A percentile compares a stretch with the other conserved stretches of the same genome.
These are phyloP conservation scores for Starmerella riodocensis DNA, from an alignment of 805 yeast species.

Conservation along the genomic window DNA sequence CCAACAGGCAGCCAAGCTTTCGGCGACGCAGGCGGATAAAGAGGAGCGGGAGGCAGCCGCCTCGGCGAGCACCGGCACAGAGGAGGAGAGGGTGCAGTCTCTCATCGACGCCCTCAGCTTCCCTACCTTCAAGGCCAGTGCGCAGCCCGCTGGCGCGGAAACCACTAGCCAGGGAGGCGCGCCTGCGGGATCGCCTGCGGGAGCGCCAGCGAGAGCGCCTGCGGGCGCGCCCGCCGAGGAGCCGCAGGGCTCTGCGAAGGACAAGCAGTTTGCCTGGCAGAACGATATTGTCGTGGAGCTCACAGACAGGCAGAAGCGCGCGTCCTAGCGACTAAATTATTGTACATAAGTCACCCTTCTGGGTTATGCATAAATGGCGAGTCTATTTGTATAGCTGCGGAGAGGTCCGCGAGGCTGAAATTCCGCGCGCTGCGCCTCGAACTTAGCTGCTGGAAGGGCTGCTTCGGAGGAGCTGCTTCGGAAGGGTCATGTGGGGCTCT, in stretches of 20 bases:
- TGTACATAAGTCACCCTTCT: not conserved
- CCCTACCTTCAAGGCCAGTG: constrained; percentile 8
- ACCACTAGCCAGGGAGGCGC: not conserved
- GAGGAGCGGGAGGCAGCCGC: not conserved
- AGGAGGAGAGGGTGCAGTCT: constrained; percentile 9
- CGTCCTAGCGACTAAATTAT: not conserved
- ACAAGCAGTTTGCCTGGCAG: constrained; percentile 20
- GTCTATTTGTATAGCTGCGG: too few relatives aligned
- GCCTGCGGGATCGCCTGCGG: too few relatives aligned
- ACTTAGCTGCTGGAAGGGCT: too few relatives aligned
- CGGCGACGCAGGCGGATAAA: not conserved
- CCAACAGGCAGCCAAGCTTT: constrained; percentile 4
- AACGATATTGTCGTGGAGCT: constrained; percentile 18
- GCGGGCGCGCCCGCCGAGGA: not conserved
- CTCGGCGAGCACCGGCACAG: constrained; percentile 1
- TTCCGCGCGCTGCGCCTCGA: too few relatives aligned
- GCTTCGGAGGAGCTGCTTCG: too few relatives aligned
- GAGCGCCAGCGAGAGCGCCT: not conserved
- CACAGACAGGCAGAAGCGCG: constrained; percentile 9
- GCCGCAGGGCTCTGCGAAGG: not conserved
- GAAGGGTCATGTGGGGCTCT: too few relatives aligned
- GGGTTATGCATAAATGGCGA: not conserved
- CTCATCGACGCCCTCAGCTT: constrained; percentile 19
- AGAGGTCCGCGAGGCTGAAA: too few relatives aligned
- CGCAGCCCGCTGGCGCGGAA: not conserved